Percentiles rank a stretch among this genome's conserved stretches.
Evolutionary conservation across 2,329 filamentous ascomycete genomes (phyloP).

Genomic region (Orbilia javanica): DNA sequence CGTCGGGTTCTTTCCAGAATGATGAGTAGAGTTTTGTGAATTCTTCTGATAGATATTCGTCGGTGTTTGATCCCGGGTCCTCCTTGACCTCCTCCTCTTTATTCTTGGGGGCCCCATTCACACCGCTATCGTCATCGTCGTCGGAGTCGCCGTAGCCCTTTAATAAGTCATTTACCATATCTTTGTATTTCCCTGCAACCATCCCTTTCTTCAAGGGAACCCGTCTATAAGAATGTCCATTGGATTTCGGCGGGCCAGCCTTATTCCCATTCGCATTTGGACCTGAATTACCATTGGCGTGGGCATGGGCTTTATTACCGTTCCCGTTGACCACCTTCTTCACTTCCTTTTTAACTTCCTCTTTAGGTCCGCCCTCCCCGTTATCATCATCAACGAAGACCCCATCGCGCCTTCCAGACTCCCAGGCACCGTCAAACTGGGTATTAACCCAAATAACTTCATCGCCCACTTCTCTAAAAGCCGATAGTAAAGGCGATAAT

Average conservation of each 20-base stretch:
- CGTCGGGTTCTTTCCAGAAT: constrained; percentile 32
- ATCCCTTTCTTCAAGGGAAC: constrained; percentile 60
- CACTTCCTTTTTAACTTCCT: constrained; percentile 78
- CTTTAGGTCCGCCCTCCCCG: constrained; percentile 62
- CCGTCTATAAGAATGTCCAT: constrained; percentile 10
- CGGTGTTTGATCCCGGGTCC: constrained; percentile 27
- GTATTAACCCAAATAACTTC: constrained; percentile 88
- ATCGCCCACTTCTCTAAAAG: constrained; percentile 78
- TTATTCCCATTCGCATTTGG: constrained; percentile 62
- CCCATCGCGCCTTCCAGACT: constrained; percentile 69
- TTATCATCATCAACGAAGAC: constrained; percentile 64
- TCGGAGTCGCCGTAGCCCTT: constrained; percentile 36
- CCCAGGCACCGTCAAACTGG: constrained; percentile 75
- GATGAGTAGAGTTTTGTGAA: constrained; percentile 34
- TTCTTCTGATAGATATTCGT: constrained; percentile 54
- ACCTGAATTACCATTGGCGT: too few species aligned
- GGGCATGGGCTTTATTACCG: constrained; percentile 61
- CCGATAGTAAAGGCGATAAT: constrained; percentile 75
- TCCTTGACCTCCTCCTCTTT: constrained; percentile 56
- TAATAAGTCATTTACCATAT: constrained; percentile 62
- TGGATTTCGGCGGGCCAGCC: constrained; percentile 15
- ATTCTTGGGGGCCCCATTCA: constrained; percentile 59
- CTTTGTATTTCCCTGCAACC: constrained; percentile 59
- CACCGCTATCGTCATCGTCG: neutral
- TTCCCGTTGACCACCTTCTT: constrained; percentile 65